Conservation (phyloP, 2,329 filamentous ascomycete species). For the Aurifilum marmelostoma region DNA sequence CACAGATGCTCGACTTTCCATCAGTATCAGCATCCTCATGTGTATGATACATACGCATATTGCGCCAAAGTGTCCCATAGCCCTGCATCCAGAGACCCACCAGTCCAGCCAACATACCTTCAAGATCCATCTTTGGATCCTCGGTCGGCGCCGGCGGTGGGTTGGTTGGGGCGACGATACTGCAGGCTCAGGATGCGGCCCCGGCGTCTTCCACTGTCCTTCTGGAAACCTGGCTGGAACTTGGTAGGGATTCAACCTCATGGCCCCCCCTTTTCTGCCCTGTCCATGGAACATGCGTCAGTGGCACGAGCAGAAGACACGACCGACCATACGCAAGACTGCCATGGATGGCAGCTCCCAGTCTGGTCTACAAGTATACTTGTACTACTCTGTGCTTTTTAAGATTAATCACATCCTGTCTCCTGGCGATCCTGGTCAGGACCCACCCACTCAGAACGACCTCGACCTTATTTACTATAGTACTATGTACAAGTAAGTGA, state of each 20-base stretch:
- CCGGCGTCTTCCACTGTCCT: neutral
- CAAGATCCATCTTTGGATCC: neutral
- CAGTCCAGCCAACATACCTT: neutral
- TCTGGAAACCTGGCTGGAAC: neutral
- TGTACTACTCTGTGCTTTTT: neutral
- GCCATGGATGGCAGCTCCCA: neutral
- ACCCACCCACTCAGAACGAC: neutral
- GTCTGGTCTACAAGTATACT: neutral
- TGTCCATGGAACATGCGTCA: neutral
- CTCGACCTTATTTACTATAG: neutral
- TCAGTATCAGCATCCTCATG: too few species aligned
- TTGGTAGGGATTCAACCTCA: neutral
- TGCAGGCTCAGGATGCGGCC: neutral
- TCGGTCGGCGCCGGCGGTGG: neutral
- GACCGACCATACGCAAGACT: neutral
- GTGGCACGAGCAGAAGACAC: neutral
- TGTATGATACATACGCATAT: too few species aligned
- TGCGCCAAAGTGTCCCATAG: too few species aligned
- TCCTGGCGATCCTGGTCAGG: conserved; percentile 3
- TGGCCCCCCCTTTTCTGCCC: neutral
- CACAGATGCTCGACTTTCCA: too few species aligned
- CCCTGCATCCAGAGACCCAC: neutral
- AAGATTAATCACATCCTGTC: neutral
- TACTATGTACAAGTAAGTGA: too few species aligned
- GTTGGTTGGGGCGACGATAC: neutral